Percentiles rank a stretch among this genome's conserved stretches.
phyloP scores from a whole-genome alignment of 345 rosid species.

The Hibiscus mutabilis region DNA sequence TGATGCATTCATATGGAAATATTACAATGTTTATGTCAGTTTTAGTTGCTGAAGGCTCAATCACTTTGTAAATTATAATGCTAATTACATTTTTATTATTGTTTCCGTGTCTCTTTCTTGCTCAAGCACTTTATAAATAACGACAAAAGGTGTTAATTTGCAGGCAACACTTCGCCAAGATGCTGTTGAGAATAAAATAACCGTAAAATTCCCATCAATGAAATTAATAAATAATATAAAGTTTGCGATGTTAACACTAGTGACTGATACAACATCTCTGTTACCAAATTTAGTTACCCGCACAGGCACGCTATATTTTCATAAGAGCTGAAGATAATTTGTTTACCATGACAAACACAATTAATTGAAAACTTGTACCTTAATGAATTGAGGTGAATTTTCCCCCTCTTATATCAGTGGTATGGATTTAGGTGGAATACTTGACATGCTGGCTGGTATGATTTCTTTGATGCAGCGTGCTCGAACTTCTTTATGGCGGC shows the following conservation, averaged over 20 bases:
- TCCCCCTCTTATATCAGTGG: conserved; percentile 27
- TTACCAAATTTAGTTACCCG: conserved; percentile 9
- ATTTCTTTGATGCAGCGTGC: conserved; percentile 54
- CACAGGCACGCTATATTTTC: background rate
- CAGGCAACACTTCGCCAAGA: no score
- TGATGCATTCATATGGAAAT: no score
- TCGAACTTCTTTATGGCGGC: conserved; percentile 51
- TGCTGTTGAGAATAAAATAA: background rate
- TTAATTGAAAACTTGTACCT: background rate
- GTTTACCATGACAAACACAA: background rate
- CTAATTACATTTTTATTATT: no score
- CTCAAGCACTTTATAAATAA: no score
- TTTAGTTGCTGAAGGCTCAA: no score
- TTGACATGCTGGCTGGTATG: conserved; percentile 73
- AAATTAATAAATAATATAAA: conserved; percentile 17
- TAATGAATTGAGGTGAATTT: conserved; percentile 56
- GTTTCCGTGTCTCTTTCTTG: no score
- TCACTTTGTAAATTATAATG: no score
- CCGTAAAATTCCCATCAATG: conserved; percentile 11
- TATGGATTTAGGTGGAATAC: conserved; percentile 83
- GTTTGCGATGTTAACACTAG: conserved; percentile 3
- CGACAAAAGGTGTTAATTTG: background rate
- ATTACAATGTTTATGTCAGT: no score
- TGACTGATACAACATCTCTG: background rate
- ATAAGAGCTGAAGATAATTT: background rate